Evolutionary conservation across 2,329 filamentous ascomycete species (phyloP).

Genomic region (Fusarium chaquense): DNA sequence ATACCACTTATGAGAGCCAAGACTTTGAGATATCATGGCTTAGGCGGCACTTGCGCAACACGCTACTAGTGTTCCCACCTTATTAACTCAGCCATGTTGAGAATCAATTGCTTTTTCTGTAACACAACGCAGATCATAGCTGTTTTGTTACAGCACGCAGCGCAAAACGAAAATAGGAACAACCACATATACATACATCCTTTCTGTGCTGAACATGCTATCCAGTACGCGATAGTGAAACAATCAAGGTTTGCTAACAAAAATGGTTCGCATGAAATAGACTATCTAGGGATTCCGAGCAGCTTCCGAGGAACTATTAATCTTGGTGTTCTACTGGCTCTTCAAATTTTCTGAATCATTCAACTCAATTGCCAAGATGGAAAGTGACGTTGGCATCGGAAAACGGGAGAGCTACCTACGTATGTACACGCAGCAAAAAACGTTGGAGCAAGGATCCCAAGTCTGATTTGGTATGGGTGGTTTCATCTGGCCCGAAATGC

Average conservation of each 20-base stretch:
- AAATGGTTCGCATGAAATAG: neutral
- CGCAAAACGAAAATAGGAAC: conserved; percentile 4
- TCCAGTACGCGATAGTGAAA: neutral
- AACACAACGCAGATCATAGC: conserved; percentile 27
- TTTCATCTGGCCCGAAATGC: conserved; percentile 16
- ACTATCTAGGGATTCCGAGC: neutral
- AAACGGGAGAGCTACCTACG: neutral
- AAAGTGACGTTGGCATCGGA: conserved; percentile 34
- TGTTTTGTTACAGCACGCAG: conserved; percentile 24
- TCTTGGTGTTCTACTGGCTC: conserved; percentile 6
- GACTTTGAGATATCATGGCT: conserved; percentile 27
- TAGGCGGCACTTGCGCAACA: conserved; percentile 40
- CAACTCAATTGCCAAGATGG: conserved; percentile 33
- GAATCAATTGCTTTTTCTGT: conserved; percentile 10
- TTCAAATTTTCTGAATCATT: conserved; percentile 9
- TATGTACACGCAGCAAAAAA: conserved; percentile 8
- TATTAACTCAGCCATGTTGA: conserved; percentile 33
- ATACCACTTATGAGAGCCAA: conserved; percentile 14
- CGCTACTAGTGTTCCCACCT: conserved; percentile 30
- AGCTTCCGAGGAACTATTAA: conserved; percentile 6
- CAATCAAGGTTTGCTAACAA: neutral
- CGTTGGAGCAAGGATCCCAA: conserved; percentile 26
- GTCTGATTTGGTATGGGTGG: neutral
- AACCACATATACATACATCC: neutral
- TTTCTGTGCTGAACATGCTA: neutral